These are phyloP conservation scores for Malassezia yamatoensis DNA, from an alignment of 1,284 basidiomycete species.

Conservation along the genomic window DNA sequence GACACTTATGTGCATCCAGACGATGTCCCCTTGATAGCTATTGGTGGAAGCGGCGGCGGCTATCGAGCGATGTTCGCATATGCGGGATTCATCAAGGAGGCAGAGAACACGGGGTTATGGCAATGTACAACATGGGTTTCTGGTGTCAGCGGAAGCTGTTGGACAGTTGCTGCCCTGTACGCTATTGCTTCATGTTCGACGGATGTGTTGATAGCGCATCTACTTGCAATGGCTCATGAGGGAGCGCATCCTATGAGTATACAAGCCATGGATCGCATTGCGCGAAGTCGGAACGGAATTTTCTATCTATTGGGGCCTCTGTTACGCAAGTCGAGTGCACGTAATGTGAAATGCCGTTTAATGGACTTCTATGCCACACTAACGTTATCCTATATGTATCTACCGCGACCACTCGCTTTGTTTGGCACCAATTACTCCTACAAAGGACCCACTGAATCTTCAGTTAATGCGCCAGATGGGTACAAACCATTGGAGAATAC, in stretches of 20 bases:
- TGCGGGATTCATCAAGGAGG: constrained; percentile 31
- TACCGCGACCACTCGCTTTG: constrained; percentile 22
- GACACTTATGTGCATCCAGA: constrained; percentile 38
- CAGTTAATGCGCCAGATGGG: background rate
- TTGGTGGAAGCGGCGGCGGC: constrained; percentile 48
- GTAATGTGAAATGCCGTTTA: constrained; percentile 34
- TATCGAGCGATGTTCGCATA: constrained; percentile 44
- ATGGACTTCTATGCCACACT: constrained; percentile 46
- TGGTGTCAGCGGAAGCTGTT: constrained; percentile 47
- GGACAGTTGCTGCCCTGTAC: constrained; percentile 42
- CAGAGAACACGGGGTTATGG: constrained; percentile 38
- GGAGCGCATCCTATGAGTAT: constrained; percentile 39
- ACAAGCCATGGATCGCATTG: constrained; percentile 35
- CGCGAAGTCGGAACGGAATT: constrained; percentile 29
- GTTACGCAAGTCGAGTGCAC: constrained; percentile 31
- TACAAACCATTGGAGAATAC: background rate
- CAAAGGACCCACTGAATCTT: constrained; percentile 2
- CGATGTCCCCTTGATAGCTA: constrained; percentile 43
- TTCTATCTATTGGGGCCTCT: constrained; percentile 42
- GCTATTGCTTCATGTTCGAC: constrained; percentile 28
- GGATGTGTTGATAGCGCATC: constrained; percentile 27
- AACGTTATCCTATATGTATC: constrained; percentile 31
- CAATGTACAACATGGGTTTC: constrained; percentile 37
- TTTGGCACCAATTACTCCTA: constrained; percentile 16
- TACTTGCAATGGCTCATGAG: constrained; percentile 31